phyloP scores from a whole-genome alignment of 2,329 filamentous ascomycete genomes.

The Cyphellophora europaea region DNA sequence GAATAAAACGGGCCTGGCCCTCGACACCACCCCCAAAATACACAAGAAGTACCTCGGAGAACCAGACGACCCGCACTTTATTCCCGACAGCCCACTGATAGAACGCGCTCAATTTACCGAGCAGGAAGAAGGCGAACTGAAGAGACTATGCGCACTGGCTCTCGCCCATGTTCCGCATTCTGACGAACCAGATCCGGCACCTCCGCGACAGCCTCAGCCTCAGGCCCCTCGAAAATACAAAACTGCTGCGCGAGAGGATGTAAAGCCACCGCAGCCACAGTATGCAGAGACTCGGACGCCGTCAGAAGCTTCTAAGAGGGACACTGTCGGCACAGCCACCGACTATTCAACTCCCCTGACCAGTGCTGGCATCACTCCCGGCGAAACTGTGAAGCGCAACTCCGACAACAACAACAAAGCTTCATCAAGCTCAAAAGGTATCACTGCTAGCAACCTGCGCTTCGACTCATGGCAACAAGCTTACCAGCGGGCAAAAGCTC shows the following conservation, averaged over 20 bases:
- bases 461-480: neutral
- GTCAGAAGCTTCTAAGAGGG: slow-evolving; percentile 14
- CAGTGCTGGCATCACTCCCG: slow-evolving; percentile 18
- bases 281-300: slow-evolving; percentile 10
- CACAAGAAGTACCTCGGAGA: slow-evolving; percentile 28
- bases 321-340: slow-evolving; percentile 10
- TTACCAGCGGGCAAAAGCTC: neutral
- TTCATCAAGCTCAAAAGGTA: neutral
- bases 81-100: slow-evolving; percentile 24
- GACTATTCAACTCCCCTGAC: slow-evolving; percentile 18
- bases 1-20: neutral
- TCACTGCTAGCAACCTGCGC: neutral
- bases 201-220: too few relatives aligned
- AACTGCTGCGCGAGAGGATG: too few relatives aligned
- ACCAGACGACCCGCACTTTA: slow-evolving; percentile 21
- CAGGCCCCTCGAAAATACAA: too few relatives aligned
- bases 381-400: slow-evolving; percentile 14
- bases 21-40: slow-evolving; percentile 1
- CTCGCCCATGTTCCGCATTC: slow-evolving; percentile 18
- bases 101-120: slow-evolving; percentile 24
- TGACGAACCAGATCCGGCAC: slow-evolving; percentile 10
- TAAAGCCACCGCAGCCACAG: neutral
- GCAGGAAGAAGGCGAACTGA: slow-evolving; percentile 26
- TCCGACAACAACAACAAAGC: too few relatives aligned
- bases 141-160: slow-evolving; percentile 24